Percentiles rank a stretch among this genome's conserved stretches.
phyloP scores from a whole-genome alignment of 768 basidiomycete species.

The Polyporus arcularius region DNA sequence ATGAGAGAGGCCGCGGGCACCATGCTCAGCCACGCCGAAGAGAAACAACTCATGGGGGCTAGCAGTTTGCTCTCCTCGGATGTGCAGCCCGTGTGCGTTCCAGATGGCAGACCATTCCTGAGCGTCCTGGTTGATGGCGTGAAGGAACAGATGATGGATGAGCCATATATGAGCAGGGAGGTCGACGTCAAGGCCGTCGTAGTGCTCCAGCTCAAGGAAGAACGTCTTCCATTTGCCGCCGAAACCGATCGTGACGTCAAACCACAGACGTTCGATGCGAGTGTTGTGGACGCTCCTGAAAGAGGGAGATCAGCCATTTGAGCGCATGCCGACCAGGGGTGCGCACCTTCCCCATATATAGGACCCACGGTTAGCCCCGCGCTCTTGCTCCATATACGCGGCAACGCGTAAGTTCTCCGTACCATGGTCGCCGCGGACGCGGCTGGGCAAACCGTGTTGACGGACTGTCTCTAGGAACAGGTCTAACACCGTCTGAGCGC shows the following conservation, averaged over 20 bases:
- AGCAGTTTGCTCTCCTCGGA: too few species aligned
- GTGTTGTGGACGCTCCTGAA: constrained; percentile 25
- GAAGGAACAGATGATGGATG: constrained; percentile 25
- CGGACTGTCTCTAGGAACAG: constrained; percentile 30
- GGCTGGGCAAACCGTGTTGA: constrained; percentile 32
- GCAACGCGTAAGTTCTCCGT: constrained; percentile 37
- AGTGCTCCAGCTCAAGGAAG: constrained; percentile 27
- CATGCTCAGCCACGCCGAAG: too few species aligned
- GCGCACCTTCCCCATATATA: constrained; percentile 31
- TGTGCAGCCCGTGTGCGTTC: too few species aligned
- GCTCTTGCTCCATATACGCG: constrained; percentile 34
- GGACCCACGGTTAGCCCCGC: constrained; percentile 32
- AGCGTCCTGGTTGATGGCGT: constrained; percentile 14
- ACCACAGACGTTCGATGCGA: constrained; percentile 31
- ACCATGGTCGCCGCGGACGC: constrained; percentile 41
- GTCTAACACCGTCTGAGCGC: constrained; percentile 36
- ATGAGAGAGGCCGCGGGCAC: too few species aligned
- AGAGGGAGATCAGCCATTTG: not conserved
- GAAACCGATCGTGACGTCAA: constrained; percentile 32
- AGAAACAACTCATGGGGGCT: too few species aligned
- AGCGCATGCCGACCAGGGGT: not conserved
- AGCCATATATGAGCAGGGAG: constrained; percentile 28
- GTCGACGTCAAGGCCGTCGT: constrained; percentile 22
- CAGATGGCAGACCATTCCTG: not conserved
- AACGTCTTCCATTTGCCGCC: constrained; percentile 28